These are phyloP conservation scores for Middelhovenomyces tepae DNA, from an alignment of 805 yeast species.

Conservation along the genomic window DNA sequence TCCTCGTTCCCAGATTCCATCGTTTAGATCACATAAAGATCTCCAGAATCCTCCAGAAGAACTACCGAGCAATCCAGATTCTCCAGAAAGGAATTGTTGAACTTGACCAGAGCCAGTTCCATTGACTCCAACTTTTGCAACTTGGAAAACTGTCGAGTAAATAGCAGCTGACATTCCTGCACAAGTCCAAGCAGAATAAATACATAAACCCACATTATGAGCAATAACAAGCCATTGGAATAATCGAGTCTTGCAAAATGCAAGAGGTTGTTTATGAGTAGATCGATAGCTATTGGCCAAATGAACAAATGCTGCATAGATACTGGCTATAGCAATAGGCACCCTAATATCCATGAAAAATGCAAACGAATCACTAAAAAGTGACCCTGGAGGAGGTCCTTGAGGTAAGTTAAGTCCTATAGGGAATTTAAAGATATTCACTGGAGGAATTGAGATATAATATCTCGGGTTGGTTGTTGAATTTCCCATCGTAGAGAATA, in stretches of 20 bases:
- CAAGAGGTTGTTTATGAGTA: slow-evolving; percentile 42
- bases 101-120: slow-evolving; percentile 21
- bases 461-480: slow-evolving; percentile 1
- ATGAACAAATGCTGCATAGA: slow-evolving; percentile 53
- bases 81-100: slow-evolving; percentile 13
- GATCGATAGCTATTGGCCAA: slow-evolving; percentile 39
- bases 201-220: slow-evolving; percentile 54
- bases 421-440: slow-evolving; percentile 15
- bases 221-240: slow-evolving; percentile 50
- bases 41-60: slow-evolving; percentile 34
- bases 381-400: not conserved
- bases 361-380: slow-evolving; percentile 11
- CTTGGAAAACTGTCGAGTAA: slow-evolving; percentile 30
- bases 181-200: slow-evolving; percentile 65
- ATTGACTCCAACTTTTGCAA: slow-evolving; percentile 24
- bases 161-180: slow-evolving; percentile 53
- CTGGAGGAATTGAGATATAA: slow-evolving; percentile 10
- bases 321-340: slow-evolving; percentile 48
- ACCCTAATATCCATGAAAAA: slow-evolving; percentile 38
- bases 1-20: slow-evolving; percentile 50
- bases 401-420: slow-evolving; percentile 13
- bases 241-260: slow-evolving; percentile 34
- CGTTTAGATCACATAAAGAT: slow-evolving; percentile 49
- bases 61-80: slow-evolving; percentile 16
- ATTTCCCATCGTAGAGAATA: not conserved